Conservation (phyloP, 1,284 basidiomycete species). For the Naganishia albida region DNA sequence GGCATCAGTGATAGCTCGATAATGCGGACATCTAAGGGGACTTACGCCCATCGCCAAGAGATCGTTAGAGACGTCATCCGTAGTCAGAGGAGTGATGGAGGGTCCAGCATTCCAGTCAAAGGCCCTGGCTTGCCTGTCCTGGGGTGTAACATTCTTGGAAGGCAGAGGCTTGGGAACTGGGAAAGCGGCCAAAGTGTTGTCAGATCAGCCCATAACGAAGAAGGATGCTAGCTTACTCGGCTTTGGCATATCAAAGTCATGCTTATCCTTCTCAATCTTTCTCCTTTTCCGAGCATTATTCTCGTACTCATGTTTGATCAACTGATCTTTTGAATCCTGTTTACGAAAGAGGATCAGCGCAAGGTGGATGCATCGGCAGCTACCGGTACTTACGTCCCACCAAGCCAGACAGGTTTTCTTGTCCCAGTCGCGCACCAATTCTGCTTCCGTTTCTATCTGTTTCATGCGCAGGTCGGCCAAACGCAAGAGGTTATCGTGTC, state of each 20-base stretch:
- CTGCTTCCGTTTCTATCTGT: conserved; percentile 54
- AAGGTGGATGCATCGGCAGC: neutral
- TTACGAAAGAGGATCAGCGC: conserved; percentile 23
- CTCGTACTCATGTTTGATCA: conserved; percentile 57
- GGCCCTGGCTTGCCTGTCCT: conserved; percentile 34
- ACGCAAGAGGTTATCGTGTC: conserved; percentile 49
- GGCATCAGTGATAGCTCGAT: neutral
- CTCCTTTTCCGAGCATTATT: conserved; percentile 58
- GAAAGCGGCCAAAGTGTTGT: conserved; percentile 1
- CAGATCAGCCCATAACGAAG: neutral
- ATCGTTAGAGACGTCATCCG: conserved; percentile 44
- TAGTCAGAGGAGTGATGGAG: conserved; percentile 39
- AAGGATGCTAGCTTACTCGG: conserved; percentile 44
- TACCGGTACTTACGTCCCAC: conserved; percentile 54
- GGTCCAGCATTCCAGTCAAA: conserved; percentile 50
- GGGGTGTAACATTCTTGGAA: conserved; percentile 34
- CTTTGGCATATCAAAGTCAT: conserved; percentile 56
- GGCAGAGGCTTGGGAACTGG: conserved; percentile 50
- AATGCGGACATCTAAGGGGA: neutral
- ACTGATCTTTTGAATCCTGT: conserved; percentile 46
- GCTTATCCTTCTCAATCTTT: conserved; percentile 59
- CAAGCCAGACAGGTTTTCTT: conserved; percentile 56
- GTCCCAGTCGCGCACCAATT: conserved; percentile 51
- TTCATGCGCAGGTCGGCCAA: conserved; percentile 49
- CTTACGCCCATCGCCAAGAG: conserved; percentile 50